Base-by-base conservation (phyloP, 345 rosid species). In the Ceriops tagal region DNA sequence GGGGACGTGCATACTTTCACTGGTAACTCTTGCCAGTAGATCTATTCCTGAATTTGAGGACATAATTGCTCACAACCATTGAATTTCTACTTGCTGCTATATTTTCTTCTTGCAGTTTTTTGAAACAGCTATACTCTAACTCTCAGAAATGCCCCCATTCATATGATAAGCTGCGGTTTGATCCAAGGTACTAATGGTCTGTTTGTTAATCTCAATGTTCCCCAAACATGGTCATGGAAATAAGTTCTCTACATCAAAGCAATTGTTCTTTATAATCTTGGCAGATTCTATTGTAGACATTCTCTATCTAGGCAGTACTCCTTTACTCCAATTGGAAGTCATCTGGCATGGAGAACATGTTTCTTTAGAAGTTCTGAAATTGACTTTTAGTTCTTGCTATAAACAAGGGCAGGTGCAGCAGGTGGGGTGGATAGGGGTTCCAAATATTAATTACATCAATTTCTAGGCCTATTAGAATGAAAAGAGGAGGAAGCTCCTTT, bases 1-100 rank as follows among this genome's bases (percentile, higher is more conserved):
- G 99, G 71, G 99, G 99, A 43, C 88, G 99, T 24, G 81, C 97
- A 1, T 95, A 90, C 71, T 92, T 88, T 65, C 92, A 92, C 75
- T 95, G 99, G 97, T 95, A 83, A 71, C 56, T 71, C 53, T 53
- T 0, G 30, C 34, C 39, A 20, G 28, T 43, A 46, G n/a, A 9
- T 53, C 58, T 20, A 39, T 8, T 39, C 47, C 47, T 15, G 47
- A 20, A 4, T 39, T 39, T 39, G 16, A 39, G 47, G 16, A 3
- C 47, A 39, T 9, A 24, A 68, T 69, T 58, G 53, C 30, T 61
- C n/a, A 39, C 52, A 59, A 26, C 63, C 35, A 26, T 53, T 30
- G 57, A 22, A 64, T 31, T 66, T 27, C 8, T 75, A 68, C 58
- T 53, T 71, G 24, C 37, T 73, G 51, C 59, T 49, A 49, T 69